phyloP scores from a whole-genome alignment of 164 flowering plant species.

The Magnolia changhungtana region DNA sequence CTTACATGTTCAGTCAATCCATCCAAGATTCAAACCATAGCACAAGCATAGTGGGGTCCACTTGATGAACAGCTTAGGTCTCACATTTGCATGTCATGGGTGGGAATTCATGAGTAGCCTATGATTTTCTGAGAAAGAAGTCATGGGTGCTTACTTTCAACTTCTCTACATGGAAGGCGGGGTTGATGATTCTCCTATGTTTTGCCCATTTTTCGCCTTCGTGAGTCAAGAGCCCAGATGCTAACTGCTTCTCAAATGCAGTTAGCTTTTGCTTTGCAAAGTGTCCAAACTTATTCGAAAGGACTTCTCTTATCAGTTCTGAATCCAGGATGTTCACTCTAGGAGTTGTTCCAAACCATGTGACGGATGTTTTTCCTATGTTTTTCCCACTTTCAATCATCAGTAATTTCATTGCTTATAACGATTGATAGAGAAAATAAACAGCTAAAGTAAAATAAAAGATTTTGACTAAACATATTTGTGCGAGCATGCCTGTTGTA shows the following conservation, averaged over 20 bases:
- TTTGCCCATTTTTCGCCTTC: conserved; percentile 30
- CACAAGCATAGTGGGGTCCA: too few species aligned
- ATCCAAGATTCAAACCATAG: too few species aligned
- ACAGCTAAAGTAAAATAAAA: too few species aligned
- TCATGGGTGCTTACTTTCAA: conserved; percentile 22
- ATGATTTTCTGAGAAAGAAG: conserved; percentile 3
- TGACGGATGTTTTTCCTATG: conserved; percentile 7
- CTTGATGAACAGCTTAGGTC: too few species aligned
- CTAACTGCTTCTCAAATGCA: background rate
- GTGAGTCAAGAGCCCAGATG: conserved; percentile 8
- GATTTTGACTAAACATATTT: background rate
- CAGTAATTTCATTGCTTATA: background rate
- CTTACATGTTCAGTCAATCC: too few species aligned
- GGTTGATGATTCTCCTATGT: conserved; percentile 29
- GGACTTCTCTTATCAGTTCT: conserved; percentile 13
- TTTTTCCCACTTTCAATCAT: background rate
- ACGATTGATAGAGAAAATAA: background rate
- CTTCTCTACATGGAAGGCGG: conserved; percentile 28
- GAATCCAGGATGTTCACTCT: conserved; percentile 11
- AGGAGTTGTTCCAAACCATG: conserved; percentile 11
- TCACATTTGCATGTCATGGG: too few species aligned
- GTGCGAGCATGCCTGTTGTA: too few species aligned
- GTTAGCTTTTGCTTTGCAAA: background rate
- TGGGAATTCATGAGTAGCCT: too few species aligned
- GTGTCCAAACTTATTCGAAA: conserved; percentile 16